A percentile compares a stretch with the other conserved stretches of the same genome.
phyloP scores from a whole-genome alignment of 805 yeast genomes.

The Metschnikowia matae region DNA sequence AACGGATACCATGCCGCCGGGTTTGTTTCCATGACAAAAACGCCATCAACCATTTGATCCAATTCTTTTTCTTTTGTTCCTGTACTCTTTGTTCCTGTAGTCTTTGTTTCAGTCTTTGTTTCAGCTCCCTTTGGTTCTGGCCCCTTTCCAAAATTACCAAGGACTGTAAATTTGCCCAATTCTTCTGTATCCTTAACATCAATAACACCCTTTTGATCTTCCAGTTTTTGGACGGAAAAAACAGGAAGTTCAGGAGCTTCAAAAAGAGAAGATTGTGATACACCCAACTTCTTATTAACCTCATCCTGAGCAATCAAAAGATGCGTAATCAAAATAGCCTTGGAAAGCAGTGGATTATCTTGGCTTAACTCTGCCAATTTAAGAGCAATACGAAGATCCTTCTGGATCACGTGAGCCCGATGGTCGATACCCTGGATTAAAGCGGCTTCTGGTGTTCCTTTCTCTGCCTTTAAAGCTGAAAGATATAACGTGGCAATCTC shows the following conservation, averaged over 20 bases:
- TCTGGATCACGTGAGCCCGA: conserved; percentile 60
- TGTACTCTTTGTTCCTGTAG: neutral
- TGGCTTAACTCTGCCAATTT: conserved; percentile 59
- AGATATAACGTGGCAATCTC: conserved; percentile 61
- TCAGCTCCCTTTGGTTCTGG: neutral
- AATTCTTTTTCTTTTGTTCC: neutral
- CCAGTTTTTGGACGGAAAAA: too few species aligned
- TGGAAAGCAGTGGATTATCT: conserved; percentile 45
- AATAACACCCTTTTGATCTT: too few species aligned
- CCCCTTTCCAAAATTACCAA: neutral
- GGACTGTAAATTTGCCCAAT: neutral
- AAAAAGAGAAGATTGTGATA: conserved; percentile 5
- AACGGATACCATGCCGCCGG: conserved; percentile 68
- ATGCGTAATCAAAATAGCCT: conserved; percentile 59
- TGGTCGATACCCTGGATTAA: conserved; percentile 22
- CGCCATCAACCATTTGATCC: neutral
- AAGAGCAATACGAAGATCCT: conserved; percentile 65
- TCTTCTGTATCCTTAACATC: too few species aligned
- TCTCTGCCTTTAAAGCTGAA: conserved; percentile 42
- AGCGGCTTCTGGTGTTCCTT: conserved; percentile 24
- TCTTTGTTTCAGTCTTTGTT: too few species aligned
- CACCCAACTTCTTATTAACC: conserved; percentile 41
- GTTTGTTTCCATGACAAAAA: conserved; percentile 26
- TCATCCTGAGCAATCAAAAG: conserved; percentile 64
- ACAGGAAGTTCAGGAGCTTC: conserved; percentile 1